Base-by-base conservation (phyloP, 768 basidiomycete genomes). In the Calocera cornea region DNA sequence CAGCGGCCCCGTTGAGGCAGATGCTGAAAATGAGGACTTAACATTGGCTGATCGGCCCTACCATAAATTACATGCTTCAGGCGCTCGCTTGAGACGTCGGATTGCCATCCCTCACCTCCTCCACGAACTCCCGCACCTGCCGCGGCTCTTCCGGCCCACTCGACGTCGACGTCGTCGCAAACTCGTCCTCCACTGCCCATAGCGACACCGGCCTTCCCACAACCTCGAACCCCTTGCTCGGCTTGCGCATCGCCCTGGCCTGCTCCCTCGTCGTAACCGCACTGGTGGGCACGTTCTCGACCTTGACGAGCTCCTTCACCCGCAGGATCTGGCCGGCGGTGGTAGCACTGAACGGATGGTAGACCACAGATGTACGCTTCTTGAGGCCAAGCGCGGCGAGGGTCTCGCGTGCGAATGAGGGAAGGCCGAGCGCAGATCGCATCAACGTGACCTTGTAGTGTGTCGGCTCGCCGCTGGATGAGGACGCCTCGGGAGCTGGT, bases 401-500 rank as follows among this genome's bases (percentile, higher is more conserved):
- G 0, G 93, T 95, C 60, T 81, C 86, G 73, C 87, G 83, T 67
- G 86, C 84, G 71, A 82, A 82, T 67, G 84, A 79, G 1, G 88
- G 87, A 10, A 95, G 84, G 0, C 91, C 87, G 69, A 95, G 94
- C 64, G 86, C 87, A 3, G 93, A 95, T 66, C 94, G 89, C 11
- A 84, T 84, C 33, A 95, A 86, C 22, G 93, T 95, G 72, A 97
- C 88, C 79, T 89, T 90, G 80, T 83, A 94, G 77, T 95, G 90
- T 0, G 93, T 91, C 5, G 54, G 54, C 27, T 49, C 65, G 65
- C 17, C 41, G 47, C 54, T 47, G 24, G 70, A 67, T 12, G 66
- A 29, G 47, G 68, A 63, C 11, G 68, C 10, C 24, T 60, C 54
- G 14, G n/a, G n/a, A n/a, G 2, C 31, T 60, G 54, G 2, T 29